Conservation (phyloP, 257 asterid genomes). For the Solanum chilense region DNA sequence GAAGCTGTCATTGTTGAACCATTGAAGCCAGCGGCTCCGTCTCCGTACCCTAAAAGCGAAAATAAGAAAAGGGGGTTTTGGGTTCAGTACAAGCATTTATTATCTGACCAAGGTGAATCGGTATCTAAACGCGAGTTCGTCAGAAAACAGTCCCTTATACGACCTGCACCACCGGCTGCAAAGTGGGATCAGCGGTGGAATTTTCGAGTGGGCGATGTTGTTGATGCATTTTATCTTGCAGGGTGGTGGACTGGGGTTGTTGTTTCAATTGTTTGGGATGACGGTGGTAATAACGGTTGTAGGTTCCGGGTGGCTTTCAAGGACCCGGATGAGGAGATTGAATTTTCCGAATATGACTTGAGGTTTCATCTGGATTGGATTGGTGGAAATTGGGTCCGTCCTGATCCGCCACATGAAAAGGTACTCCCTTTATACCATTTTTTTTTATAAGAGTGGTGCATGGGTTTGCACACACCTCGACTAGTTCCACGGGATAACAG, state of each 20-base stretch:
- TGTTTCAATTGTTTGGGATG: background rate
- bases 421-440: background rate
- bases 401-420: background rate
- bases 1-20: background rate
- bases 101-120: background rate
- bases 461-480: background rate
- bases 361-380: background rate
- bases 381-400: background rate
- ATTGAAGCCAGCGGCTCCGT: background rate
- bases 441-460: background rate
- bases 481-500: background rate
- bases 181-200: background rate
- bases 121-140: background rate
- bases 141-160: background rate
- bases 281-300: background rate
- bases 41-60: background rate
- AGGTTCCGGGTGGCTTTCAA: background rate
- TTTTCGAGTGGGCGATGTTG: background rate
- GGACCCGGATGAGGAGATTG: background rate
- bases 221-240: background rate
- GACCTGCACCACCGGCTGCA: background rate
- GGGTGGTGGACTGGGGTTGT: background rate
- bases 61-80: background rate
- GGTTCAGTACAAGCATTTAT: background rate
- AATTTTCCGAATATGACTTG: background rate